phyloP scores from a whole-genome alignment of 495 filamentous ascomycete species.

The Neurospora sp. region DNA sequence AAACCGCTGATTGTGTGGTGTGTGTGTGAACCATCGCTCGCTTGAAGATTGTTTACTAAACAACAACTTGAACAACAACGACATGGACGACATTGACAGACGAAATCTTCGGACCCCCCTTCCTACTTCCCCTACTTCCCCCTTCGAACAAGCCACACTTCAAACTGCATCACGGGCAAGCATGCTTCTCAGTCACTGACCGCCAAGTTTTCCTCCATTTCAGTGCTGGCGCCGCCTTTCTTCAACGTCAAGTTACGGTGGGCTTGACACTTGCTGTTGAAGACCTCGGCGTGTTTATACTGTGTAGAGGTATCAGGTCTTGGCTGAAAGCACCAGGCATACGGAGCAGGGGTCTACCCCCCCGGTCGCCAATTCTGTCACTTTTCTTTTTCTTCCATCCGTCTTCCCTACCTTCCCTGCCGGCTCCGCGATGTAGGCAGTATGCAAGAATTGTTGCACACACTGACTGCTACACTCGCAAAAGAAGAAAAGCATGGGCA shows the following conservation, averaged over 20 bases:
- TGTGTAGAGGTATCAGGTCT: neutral
- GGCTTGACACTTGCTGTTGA: neutral
- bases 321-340: neutral
- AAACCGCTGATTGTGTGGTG: neutral
- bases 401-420: slow-evolving; percentile 2
- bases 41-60: neutral
- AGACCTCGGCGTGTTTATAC: neutral
- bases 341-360: neutral
- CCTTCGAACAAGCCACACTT: neutral
- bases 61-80: neutral
- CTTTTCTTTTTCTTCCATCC: slow-evolving; percentile 9
- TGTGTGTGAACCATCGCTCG: neutral
- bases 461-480: neutral
- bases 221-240: neutral
- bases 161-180: neutral
- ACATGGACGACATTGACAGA: neutral
- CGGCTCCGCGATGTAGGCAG: neutral
- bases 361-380: slow-evolving; percentile 4
- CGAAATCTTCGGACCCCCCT: neutral
- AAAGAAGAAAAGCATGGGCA: neutral
- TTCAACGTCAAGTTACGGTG: neutral
- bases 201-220: neutral
- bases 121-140: neutral
- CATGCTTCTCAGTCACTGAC: neutral
- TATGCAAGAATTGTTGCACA: neutral